A percentile compares a stretch with the other conserved stretches of the same genome.
Conservation (phyloP, 129 eudicot genomes). For the Tagetes erecta region DNA sequence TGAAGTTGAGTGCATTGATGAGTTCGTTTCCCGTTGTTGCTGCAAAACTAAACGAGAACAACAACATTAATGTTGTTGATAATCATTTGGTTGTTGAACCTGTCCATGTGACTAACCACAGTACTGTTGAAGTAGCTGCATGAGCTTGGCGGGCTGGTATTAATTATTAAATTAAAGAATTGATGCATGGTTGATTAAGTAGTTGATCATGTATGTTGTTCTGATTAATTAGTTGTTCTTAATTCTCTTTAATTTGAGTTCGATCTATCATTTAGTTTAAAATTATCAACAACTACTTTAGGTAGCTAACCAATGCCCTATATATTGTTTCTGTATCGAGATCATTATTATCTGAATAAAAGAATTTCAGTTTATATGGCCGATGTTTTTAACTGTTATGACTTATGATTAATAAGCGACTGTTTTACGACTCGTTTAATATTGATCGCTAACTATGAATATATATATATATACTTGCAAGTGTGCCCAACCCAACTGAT, state of each 20-base stretch:
- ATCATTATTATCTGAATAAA: conserved; percentile 31
- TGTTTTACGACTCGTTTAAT: too few relatives aligned
- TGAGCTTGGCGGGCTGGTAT: neutral
- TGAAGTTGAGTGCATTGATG: conserved; percentile 46
- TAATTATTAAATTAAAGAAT: neutral
- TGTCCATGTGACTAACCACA: conserved; percentile 10
- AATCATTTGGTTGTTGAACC: conserved; percentile 28
- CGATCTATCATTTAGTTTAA: conserved; percentile 20
- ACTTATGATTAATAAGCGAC: too few relatives aligned
- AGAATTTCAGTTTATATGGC: conserved; percentile 25
- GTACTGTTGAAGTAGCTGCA: conserved; percentile 32
- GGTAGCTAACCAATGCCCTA: conserved; percentile 22
- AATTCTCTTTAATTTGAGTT: neutral
- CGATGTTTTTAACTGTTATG: neutral
- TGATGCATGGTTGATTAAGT: neutral
- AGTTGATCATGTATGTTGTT: conserved; percentile 26
- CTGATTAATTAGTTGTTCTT: neutral
- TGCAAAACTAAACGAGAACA: conserved; percentile 22
- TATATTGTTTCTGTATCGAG: conserved; percentile 32
- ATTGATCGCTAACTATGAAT: too few relatives aligned
- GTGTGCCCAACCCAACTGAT: too few relatives aligned
- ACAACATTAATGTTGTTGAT: neutral
- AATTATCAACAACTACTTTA: conserved; percentile 23
- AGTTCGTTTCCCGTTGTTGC: conserved; percentile 35
- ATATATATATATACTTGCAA: too few relatives aligned